Evolutionary conservation across 2,329 filamentous ascomycete species (phyloP), one percentile per base, ranked within the genome.

Genomic region (Diaporthe helianthi): DNA sequence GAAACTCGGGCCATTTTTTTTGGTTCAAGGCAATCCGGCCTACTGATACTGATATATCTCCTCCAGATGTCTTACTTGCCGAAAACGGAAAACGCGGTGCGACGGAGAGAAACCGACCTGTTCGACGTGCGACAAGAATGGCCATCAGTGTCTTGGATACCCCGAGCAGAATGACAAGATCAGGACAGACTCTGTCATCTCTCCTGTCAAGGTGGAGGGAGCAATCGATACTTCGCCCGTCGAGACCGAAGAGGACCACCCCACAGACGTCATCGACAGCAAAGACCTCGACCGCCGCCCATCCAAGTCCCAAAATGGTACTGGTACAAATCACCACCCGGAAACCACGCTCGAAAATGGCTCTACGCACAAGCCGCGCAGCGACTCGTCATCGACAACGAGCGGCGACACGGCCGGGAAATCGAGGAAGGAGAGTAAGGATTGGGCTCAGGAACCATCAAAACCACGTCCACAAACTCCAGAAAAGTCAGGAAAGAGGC

Each of bases 21-120:
- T 12, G 12, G 0, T 15, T 15, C 6, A 22, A 58, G 24, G 33
- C 19, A 24, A 36, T 38, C 19, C n/a, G 31, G 19, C 29, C 24
- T 38, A 60, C 68, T 68, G 61, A 70, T 52, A 33, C 10, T 26
- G 3, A 24, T 22, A 26, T 29, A 17, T 64, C 53, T 67, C 44
- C 58, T 67, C 64, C 74, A 91, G 89, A 71, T 92, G 90, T 79
- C 82, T 89, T 76, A 92, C 91, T 51, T 93, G 91, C 80, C 89
- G 91, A 75, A 92, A 89, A 78, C 87, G 91, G 76, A 93, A 93
- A 80, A 93, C 91, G 65, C 85, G 90, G 77, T 93, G 91, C 78
- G 91, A 90, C 54, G 91, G 91, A 71, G 90, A 92, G 79, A 88
- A 90, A 72, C 91, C 91, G 69, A 81, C 85, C 24, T 93, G 91